phyloP scores from a whole-genome alignment of 192 early-diverging fungal species.

The Pilaira anomala region DNA sequence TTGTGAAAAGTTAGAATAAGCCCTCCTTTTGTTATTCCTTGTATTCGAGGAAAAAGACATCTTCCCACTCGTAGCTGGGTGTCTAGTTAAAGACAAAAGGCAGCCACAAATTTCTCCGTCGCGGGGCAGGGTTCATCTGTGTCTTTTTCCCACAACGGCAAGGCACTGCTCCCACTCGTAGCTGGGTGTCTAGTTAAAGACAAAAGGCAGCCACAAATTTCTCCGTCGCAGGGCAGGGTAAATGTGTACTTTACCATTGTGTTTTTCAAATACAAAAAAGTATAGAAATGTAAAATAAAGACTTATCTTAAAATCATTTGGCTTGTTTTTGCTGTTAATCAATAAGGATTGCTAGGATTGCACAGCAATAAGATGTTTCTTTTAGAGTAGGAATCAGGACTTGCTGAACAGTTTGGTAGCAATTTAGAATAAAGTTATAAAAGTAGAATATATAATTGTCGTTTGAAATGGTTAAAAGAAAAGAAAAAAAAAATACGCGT shows the following conservation, averaged over 20 bases:
- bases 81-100: too few species aligned
- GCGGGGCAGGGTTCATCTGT: too few species aligned
- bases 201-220: background rate
- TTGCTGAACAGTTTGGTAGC: conserved; percentile 6
- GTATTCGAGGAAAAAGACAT: too few species aligned
- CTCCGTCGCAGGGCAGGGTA: conserved; percentile 5
- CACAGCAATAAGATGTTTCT: conserved; percentile 7
- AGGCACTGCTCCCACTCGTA: too few species aligned
- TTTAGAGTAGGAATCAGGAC: conserved; percentile 7
- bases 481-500: too few species aligned
- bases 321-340: conserved; percentile 7
- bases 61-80: too few species aligned
- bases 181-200: too few species aligned
- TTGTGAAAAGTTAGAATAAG: too few species aligned
- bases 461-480: too few species aligned
- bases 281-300: conserved; percentile 6
- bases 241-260: conserved; percentile 9
- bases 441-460: conserved; percentile 8
- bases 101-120: too few species aligned
- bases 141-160: too few species aligned
- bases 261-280: conserved; percentile 6
- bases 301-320: conserved; percentile 9
- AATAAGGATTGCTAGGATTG: conserved; percentile 10
- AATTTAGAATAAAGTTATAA: conserved; percentile 10
- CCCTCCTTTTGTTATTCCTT: too few species aligned